Conservation (phyloP, 2,329 filamentous ascomycete species). For the Claviceps quebecensis region DNA sequence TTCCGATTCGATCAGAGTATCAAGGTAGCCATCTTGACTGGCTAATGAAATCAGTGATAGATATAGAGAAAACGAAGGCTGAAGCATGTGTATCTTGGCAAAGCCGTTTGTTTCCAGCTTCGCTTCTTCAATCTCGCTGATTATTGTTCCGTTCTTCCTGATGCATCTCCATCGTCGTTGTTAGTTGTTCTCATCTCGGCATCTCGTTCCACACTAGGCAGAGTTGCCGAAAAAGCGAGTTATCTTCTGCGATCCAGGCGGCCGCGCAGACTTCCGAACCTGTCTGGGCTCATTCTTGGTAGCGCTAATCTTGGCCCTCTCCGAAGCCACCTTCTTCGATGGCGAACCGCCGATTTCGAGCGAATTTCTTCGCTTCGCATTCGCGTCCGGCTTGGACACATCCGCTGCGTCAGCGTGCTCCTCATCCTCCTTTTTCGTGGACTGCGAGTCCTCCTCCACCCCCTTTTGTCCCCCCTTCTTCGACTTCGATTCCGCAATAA, state of each 20-base stretch:
- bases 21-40: too few relatives aligned
- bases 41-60: too few relatives aligned
- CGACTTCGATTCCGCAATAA: background rate
- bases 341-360: conserved; percentile 9
- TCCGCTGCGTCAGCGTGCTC: background rate
- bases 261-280: conserved; percentile 61
- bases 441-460: background rate
- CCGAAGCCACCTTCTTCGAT: conserved; percentile 14
- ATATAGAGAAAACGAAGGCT: too few relatives aligned
- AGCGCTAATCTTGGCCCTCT: conserved; percentile 24
- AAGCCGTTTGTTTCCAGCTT: too few relatives aligned
- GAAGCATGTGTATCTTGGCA: too few relatives aligned
- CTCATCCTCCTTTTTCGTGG: background rate
- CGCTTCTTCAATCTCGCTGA: too few relatives aligned
- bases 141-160: too few relatives aligned
- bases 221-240: conserved; percentile 72
- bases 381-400: background rate
- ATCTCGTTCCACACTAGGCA: conserved; percentile 8
- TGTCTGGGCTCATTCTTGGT: conserved; percentile 25
- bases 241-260: conserved; percentile 41
- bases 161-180: background rate
- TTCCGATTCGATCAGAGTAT: too few relatives aligned
- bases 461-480: conserved; percentile 11
- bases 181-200: background rate
- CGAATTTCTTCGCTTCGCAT: conserved; percentile 14